Evolutionary conservation across 345 rosid species (phyloP).

Genomic region (Schrenkiella parvula): DNA sequence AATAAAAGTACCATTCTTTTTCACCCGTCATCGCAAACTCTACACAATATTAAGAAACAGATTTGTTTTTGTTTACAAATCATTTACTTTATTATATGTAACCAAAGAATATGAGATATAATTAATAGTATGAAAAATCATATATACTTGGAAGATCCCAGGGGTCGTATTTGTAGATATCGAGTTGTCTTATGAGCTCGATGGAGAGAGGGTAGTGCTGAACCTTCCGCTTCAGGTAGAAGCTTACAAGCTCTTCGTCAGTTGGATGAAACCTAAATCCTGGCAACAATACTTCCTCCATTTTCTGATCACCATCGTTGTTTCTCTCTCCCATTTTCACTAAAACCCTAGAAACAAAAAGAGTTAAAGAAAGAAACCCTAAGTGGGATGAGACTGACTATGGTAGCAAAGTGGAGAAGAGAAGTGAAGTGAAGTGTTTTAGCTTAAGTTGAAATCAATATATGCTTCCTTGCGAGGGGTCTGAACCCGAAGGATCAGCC

Average conservation of each 20-base stretch:
- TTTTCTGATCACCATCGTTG: constrained; percentile 39
- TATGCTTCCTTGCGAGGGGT: constrained; percentile 72
- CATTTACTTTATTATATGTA: neutral
- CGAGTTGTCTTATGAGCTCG: constrained; percentile 80
- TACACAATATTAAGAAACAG: constrained; percentile 6
- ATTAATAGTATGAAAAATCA: neutral
- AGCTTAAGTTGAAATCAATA: constrained; percentile 50
- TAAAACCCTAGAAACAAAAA: constrained; percentile 6
- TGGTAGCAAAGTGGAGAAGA: constrained; percentile 17
- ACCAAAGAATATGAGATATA: neutral
- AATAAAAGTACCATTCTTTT: constrained; percentile 85
- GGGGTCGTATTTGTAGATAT: constrained; percentile 86
- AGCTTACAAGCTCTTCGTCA: constrained; percentile 87
- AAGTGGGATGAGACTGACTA: constrained; percentile 12
- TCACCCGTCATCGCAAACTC: constrained; percentile 76
- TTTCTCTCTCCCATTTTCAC: constrained; percentile 44
- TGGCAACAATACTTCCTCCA: constrained; percentile 72
- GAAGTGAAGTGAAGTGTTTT: constrained; percentile 36
- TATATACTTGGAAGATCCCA: constrained; percentile 92
- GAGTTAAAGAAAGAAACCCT: constrained; percentile 9
- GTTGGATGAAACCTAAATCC: constrained; percentile 96
- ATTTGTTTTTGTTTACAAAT: constrained; percentile 1
- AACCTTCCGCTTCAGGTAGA: constrained; percentile 72
- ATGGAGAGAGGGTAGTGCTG: constrained; percentile 65
- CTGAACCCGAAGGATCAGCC: constrained; percentile 93